Evolutionary conservation across 495 filamentous ascomycete genomes (phyloP).

Genomic region (Penicillium salamii): DNA sequence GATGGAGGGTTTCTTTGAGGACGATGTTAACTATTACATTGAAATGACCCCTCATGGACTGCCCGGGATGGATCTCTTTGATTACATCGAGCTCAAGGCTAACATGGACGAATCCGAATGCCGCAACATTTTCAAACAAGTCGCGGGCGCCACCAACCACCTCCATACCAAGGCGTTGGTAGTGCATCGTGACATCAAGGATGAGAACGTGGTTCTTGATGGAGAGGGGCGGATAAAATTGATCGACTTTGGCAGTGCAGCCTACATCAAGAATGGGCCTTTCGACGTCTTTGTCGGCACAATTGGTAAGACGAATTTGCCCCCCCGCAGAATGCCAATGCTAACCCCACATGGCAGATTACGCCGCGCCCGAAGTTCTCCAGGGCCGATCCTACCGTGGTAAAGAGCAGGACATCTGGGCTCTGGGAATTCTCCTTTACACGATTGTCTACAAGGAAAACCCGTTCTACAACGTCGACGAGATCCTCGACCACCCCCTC

Average conservation of each 20-base stretch:
- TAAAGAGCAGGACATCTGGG: constrained; percentile 98
- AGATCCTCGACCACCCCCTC: constrained; percentile 96
- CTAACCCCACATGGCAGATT: constrained; percentile 57
- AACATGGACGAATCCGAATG: constrained; percentile 96
- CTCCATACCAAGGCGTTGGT: constrained; percentile 88
- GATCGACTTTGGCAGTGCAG: constrained; percentile 96
- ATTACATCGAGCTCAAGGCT: constrained; percentile 94
- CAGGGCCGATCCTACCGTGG: constrained; percentile 89
- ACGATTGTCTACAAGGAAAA: constrained; percentile 99
- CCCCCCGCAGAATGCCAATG: neutral
- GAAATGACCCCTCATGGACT: constrained; percentile 96
- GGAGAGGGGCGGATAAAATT: constrained; percentile 95
- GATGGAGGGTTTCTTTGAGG: constrained; percentile 98
- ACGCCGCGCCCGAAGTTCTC: constrained; percentile 96
- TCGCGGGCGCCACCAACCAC: constrained; percentile 84
- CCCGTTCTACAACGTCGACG: constrained; percentile 98
- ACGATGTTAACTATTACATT: constrained; percentile 97
- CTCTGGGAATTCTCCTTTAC: constrained; percentile 94
- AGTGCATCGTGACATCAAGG: constrained; percentile 97
- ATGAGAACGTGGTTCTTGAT: constrained; percentile 95
- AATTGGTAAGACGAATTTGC: constrained; percentile 66
- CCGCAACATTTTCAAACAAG: constrained; percentile 92
- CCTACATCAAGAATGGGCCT: constrained; percentile 96
- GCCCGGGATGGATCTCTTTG: constrained; percentile 97
- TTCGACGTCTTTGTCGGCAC: constrained; percentile 99